Conservation (phyloP, 164 flowering plant species). For the Vitis amurensis region DNA sequence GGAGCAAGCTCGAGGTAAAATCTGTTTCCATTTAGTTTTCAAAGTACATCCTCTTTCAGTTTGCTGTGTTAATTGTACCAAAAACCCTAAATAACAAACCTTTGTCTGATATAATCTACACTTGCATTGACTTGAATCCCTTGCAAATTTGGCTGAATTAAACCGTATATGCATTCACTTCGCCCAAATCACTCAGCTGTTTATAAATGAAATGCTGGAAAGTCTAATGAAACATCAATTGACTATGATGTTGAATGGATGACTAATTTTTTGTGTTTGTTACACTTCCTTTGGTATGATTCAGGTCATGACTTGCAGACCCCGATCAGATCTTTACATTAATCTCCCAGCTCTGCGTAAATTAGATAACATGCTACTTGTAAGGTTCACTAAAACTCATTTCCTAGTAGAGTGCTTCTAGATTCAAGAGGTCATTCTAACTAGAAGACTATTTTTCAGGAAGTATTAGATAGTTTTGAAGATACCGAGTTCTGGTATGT, state of each 20-base stretch:
- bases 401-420: background rate
- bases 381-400: constrained; percentile 23
- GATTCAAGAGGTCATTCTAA: constrained; percentile 3
- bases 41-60: background rate
- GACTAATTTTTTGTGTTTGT: background rate
- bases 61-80: background rate
- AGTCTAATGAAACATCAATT: background rate
- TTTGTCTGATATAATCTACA: too few relatives aligned
- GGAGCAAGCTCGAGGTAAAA: constrained; percentile 62
- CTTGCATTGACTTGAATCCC: too few relatives aligned
- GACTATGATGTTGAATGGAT: background rate
- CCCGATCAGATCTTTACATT: constrained; percentile 56
- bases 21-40: background rate
- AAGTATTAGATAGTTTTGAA: constrained; percentile 52
- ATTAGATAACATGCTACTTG: constrained; percentile 73
- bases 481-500: constrained; percentile 70
- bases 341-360: constrained; percentile 73
- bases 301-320: constrained; percentile 70
- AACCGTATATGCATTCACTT: too few relatives aligned
- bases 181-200: too few relatives aligned
- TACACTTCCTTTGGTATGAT: background rate
- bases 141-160: too few relatives aligned
- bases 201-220: too few relatives aligned
- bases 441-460: constrained; percentile 32
- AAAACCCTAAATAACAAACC: too few relatives aligned